These are phyloP conservation scores for Nothomitra cinnamomea DNA, from an alignment of 2,329 filamentous ascomycete genomes.

Conservation along the genomic window DNA sequence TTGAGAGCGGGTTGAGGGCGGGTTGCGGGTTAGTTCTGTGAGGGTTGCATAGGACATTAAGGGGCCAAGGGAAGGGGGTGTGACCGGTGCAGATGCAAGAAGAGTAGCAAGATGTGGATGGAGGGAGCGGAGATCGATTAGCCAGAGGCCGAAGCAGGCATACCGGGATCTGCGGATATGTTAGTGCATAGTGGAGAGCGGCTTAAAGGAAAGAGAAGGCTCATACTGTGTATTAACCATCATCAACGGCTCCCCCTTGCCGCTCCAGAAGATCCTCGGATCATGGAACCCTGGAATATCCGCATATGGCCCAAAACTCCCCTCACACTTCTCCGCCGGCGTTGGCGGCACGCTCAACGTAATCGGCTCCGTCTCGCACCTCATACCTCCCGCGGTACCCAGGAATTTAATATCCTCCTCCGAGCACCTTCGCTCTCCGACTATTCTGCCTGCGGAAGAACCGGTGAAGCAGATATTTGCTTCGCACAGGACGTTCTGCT, in stretches of 20 bases:
- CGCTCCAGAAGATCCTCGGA: slow-evolving; percentile 24
- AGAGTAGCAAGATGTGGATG: slow-evolving; percentile 12
- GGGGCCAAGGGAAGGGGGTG: slow-evolving; percentile 12
- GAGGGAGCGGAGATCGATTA: slow-evolving; percentile 17
- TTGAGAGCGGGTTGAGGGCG: slow-evolving; percentile 16
- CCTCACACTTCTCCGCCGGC: slow-evolving; percentile 21
- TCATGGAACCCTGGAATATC: slow-evolving; percentile 26
- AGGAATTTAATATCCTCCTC: slow-evolving; percentile 18
- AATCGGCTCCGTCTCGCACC: slow-evolving; percentile 18
- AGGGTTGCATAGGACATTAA: slow-evolving; percentile 15
- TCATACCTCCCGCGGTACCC: slow-evolving; percentile 19
- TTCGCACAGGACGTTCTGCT: slow-evolving; percentile 24
- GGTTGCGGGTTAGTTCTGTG: slow-evolving; percentile 24
- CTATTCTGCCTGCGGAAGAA: slow-evolving; percentile 4
- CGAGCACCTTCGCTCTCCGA: slow-evolving; percentile 17
- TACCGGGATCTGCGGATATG: slow-evolving; percentile 15
- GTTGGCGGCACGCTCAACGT: slow-evolving; percentile 22
- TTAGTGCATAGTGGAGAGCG: neutral
- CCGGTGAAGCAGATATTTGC: slow-evolving; percentile 20
- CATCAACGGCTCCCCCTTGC: slow-evolving; percentile 22
- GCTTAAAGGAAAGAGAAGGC: neutral
- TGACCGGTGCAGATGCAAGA: slow-evolving; percentile 12
- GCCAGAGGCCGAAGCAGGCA: slow-evolving; percentile 20
- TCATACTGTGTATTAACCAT: slow-evolving; percentile 22
- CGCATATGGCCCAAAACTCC: slow-evolving; percentile 17